phyloP scores from a whole-genome alignment of 345 rosid species.

The Sonneratia caseolaris region DNA sequence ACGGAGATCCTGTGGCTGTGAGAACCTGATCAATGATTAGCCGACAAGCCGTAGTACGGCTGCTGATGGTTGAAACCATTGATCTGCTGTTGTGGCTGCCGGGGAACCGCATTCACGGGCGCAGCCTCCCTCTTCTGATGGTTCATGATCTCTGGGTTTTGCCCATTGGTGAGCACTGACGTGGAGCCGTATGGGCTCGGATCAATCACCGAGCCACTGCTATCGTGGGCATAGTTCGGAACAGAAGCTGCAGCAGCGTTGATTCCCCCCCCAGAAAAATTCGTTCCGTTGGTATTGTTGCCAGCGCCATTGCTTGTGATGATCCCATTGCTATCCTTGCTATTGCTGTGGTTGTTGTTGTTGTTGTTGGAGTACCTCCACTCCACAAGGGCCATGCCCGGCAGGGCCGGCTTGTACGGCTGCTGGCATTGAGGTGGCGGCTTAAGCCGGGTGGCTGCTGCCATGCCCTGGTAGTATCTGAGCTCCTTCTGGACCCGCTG shows the following conservation, averaged over 20 bases:
- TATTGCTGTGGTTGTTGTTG: not conserved
- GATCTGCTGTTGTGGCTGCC: conserved; percentile 10
- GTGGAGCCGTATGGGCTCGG: conserved; percentile 13
- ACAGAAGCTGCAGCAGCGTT: not conserved
- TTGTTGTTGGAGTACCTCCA: not conserved
- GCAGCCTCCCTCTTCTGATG: conserved; percentile 17
- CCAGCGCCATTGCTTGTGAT: not conserved
- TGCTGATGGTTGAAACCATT: conserved; percentile 18
- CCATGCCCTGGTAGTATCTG: conserved; percentile 24
- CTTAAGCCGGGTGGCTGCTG: not conserved
- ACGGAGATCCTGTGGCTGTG: too few relatives aligned
- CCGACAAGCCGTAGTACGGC: conserved; percentile 17
- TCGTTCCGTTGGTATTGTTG: not conserved
- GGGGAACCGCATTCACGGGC: conserved; percentile 6
- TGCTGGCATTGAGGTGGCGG: not conserved
- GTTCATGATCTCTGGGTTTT: conserved; percentile 13
- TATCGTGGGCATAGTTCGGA: conserved; percentile 5
- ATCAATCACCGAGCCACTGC: conserved; percentile 13
- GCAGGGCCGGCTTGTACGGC: not conserved
- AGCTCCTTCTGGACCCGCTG: conserved; percentile 46
- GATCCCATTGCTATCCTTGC: conserved; percentile 3
- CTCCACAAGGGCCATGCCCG: not conserved
- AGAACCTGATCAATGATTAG: conserved; percentile 3
- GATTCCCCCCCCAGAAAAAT: not conserved
- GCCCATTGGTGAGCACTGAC: conserved; percentile 15